Percentiles rank a stretch among this genome's conserved stretches.
Conservation (phyloP, 768 basidiomycete genomes). For the Russula foetens region DNA sequence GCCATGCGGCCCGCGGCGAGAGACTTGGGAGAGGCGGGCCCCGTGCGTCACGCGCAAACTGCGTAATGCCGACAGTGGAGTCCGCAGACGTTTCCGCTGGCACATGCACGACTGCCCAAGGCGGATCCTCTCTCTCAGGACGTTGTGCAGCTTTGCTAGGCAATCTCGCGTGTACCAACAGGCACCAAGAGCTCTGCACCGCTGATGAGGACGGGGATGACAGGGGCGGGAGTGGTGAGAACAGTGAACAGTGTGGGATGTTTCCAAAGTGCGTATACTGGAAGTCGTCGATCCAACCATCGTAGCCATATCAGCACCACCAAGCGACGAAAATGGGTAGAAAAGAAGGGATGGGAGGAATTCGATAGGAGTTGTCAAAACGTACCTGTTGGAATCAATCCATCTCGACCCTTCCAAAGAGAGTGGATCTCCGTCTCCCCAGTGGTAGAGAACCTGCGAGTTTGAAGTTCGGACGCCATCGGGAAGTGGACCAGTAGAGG, state of each 20-base stretch:
- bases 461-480: no score
- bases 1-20: conserved; percentile 76
- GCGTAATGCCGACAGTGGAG: conserved; percentile 57
- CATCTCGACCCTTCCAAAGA: conserved; percentile 61
- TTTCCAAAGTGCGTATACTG: conserved; percentile 77
- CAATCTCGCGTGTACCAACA: conserved; percentile 48
- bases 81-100: conserved; percentile 34
- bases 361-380: background rate
- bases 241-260: conserved; percentile 57
- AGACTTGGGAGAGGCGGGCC: conserved; percentile 55
- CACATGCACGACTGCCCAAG: conserved; percentile 48
- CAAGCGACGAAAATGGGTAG: background rate
- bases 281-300: background rate
- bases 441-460: conserved; percentile 57
- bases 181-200: conserved; percentile 91
- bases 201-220: conserved; percentile 60
- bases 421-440: conserved; percentile 58
- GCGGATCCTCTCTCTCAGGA: background rate
- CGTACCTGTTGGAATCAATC: conserved; percentile 59
- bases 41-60: conserved; percentile 31
- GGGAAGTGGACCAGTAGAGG: no score
- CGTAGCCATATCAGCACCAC: background rate
- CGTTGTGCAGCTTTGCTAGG: background rate
- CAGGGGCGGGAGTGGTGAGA: conserved; percentile 61
- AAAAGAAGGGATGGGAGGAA: background rate